Evolutionary conservation across 1,284 basidiomycete species (phyloP).

Genomic region (Ganoderma sinense): DNA sequence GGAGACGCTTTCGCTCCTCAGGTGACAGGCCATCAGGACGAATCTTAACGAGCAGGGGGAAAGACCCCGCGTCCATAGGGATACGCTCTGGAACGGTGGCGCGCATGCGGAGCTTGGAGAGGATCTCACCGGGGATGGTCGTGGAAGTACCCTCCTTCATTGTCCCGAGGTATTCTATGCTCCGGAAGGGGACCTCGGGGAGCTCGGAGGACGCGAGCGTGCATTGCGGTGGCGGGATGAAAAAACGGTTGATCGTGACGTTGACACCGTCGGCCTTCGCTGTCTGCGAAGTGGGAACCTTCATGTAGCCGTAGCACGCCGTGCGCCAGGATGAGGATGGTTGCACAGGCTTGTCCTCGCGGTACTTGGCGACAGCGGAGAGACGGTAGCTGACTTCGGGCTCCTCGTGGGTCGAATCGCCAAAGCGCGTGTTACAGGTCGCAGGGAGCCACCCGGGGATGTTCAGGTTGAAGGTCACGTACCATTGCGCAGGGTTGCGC

Average conservation of each 20-base stretch:
- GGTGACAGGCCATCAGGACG: constrained; percentile 59
- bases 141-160: constrained; percentile 34
- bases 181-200: constrained; percentile 31
- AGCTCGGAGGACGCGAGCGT: constrained; percentile 25
- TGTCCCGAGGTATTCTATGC: constrained; percentile 51
- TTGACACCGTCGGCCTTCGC: constrained; percentile 2
- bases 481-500: constrained; percentile 66
- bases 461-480: constrained; percentile 73
- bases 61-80: constrained; percentile 49
- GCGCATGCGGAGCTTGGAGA: constrained; percentile 68
- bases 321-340: constrained; percentile 56
- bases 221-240: constrained; percentile 26
- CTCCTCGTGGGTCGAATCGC: constrained; percentile 46
- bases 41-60: constrained; percentile 67
- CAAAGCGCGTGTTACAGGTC: constrained; percentile 50
- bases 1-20: constrained; percentile 57
- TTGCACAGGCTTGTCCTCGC: constrained; percentile 53
- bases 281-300: constrained; percentile 15
- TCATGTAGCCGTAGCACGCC: constrained; percentile 29
- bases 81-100: constrained; percentile 65
- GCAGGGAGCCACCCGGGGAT: constrained; percentile 83
- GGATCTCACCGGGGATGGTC: constrained; percentile 56
- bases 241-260: constrained; percentile 37
- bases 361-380: constrained; percentile 68
- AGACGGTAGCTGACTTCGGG: constrained; percentile 71